Evolutionary conservation across 129 eudicot species (phyloP).

Genomic region (Saposhnikovia divaricata): DNA sequence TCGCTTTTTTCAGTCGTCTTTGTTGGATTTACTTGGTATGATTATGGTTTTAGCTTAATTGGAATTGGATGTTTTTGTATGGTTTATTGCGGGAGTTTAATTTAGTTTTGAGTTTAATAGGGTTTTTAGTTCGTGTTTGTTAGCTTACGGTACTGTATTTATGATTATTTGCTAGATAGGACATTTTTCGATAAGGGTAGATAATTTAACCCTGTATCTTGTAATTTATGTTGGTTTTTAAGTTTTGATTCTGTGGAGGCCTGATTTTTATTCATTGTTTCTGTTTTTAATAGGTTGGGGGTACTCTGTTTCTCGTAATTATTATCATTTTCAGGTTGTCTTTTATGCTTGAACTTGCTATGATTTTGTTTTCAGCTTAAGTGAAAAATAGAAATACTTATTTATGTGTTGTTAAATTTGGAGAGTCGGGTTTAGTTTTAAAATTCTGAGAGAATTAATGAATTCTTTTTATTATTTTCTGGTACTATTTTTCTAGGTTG

Average conservation of each 20-base stretch:
- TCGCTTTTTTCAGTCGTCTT: not conserved
- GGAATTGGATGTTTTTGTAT: not conserved
- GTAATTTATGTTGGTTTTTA: not conserved
- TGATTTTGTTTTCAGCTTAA: not conserved
- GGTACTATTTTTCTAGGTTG: not conserved
- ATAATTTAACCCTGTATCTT: not conserved
- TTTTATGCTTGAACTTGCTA: not conserved
- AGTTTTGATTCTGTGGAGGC: not conserved
- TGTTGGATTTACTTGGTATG: not conserved
- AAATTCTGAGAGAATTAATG: not conserved
- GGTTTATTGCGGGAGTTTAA: too few species aligned
- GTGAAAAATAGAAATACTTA: not conserved
- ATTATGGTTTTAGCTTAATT: not conserved
- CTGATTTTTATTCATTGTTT: too few species aligned
- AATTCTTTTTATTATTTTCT: not conserved
- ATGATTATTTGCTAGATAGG: not conserved
- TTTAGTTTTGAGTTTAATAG: not conserved
- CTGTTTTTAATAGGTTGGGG: not conserved
- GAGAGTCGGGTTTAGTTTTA: not conserved
- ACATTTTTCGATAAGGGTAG: conserved; percentile 5
- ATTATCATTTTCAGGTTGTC: not conserved
- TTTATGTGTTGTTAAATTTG: not conserved
- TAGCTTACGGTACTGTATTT: not conserved
- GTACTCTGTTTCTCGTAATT: not conserved
- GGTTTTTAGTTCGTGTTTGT: not conserved